phyloP scores from a whole-genome alignment of 164 flowering plant species.

The Cinnamomum chago region DNA sequence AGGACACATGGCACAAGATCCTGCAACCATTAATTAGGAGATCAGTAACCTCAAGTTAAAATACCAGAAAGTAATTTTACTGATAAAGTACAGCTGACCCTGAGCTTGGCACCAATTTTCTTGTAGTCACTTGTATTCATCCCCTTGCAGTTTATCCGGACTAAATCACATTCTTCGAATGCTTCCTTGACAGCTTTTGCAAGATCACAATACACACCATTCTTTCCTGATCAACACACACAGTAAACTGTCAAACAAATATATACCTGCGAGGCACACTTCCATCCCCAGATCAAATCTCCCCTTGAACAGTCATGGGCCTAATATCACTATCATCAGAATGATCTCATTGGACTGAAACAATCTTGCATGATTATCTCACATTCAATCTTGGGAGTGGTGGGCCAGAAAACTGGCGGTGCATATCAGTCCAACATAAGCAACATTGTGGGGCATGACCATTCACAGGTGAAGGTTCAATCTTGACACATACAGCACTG shows the following conservation, averaged over 20 bases:
- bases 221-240: conserved; percentile 39
- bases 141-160: conserved; percentile 76
- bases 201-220: conserved; percentile 70
- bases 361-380: neutral
- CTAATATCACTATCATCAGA: neutral
- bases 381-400: neutral
- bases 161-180: conserved; percentile 91
- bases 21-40: conserved; percentile 31
- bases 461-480: too few species aligned
- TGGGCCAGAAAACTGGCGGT: neutral
- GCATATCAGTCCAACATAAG: neutral
- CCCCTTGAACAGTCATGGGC: neutral
- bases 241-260: neutral
- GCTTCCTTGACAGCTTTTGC: conserved; percentile 72
- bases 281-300: neutral
- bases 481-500: too few species aligned
- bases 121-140: conserved; percentile 70
- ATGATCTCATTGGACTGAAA: neutral
- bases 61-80: neutral
- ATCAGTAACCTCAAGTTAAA: neutral
- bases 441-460: too few species aligned
- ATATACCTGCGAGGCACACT: neutral
- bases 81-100: conserved; percentile 33
- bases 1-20: conserved; percentile 90
- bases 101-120: conserved; percentile 86